Base-by-base conservation (phyloP, 495 filamentous ascomycete genomes). In the Xylaria curta region DNA sequence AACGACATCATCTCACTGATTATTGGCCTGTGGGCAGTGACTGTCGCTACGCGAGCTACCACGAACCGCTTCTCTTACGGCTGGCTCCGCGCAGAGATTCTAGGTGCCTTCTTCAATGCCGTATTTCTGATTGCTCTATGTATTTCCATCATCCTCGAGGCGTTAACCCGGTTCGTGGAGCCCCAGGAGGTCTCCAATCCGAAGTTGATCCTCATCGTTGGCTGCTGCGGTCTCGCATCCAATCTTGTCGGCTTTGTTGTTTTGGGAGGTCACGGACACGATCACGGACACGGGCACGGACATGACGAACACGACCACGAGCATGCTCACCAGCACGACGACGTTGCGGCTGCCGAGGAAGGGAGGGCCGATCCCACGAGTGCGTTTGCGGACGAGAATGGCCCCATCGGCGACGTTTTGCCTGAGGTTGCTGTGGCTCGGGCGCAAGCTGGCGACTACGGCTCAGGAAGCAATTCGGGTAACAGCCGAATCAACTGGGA, bases 61-160 rank as follows among this genome's bases (percentile, higher is more conserved):
- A 96, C 94, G 15, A 93, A 94, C 72, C 92, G 90, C 80, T 98
- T 94, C 75, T 97, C 96, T 6, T 99, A 97, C 82, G 96, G 96
- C 87, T 99, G 94, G 94, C 91, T 98, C 87, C 92, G 97, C 58
- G 96, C 96, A n/a, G 96, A 99, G 86, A 97, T 97, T 21, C 87
- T 99, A 9, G 96, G 96, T 78, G 96, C 96, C 21, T 87, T 97
- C 62, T 91, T 98, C 77, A 99, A 99, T 75, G 96, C 97, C 68
- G 95, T 98, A 3, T 99, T 99, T 82, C 85, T 99, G 56, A 94
- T 99, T 75, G 96, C 96, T 0, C 87, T 99, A 21, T 98, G 97
- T 82, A 82, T 98, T 51, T 94, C 95, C 4, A 99, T 99, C 75
- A 94, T 98, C 78, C 87, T 99, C 66, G 96, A 99, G 79, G 96